Conservation (phyloP, 768 basidiomycete genomes). For the Tricholoma flavovirens region DNA sequence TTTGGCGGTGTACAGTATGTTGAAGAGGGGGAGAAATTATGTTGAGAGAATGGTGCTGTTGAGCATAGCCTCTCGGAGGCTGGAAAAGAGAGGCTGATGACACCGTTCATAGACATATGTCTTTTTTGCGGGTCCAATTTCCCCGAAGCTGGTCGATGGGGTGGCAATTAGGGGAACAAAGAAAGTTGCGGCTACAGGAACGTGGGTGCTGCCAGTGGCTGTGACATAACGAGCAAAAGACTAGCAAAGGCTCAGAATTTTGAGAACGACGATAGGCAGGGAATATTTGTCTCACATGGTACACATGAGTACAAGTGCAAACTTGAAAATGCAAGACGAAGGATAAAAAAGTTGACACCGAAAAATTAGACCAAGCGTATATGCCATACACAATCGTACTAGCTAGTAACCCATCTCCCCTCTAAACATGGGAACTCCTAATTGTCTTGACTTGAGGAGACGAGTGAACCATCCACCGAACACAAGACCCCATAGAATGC, state of each 20-base stretch:
- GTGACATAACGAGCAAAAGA: too few species aligned
- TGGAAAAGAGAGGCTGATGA: too few species aligned
- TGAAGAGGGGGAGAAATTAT: too few species aligned
- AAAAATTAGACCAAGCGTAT: not conserved
- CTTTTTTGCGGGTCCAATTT: not conserved
- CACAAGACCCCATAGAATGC: conserved; percentile 42
- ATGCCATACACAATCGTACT: too few species aligned
- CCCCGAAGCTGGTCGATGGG: not conserved
- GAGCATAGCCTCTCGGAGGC: too few species aligned
- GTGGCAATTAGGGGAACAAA: not conserved
- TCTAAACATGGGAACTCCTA: conserved; percentile 15
- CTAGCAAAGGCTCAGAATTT: too few species aligned
- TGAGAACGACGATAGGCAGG: too few species aligned
- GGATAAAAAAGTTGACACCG: not conserved
- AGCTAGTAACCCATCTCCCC: too few species aligned
- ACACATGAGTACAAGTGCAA: not conserved
- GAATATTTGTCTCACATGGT: not conserved
- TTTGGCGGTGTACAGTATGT: too few species aligned
- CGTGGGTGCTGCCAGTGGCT: not conserved
- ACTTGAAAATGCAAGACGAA: not conserved
- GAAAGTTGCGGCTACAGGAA: not conserved
- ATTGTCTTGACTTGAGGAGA: conserved; percentile 33
- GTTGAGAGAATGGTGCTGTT: too few species aligned
- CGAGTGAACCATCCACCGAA: conserved; percentile 40
- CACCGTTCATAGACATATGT: too few species aligned